Conservation (phyloP, 768 basidiomycete genomes). For the Chalciporus piperatus region DNA sequence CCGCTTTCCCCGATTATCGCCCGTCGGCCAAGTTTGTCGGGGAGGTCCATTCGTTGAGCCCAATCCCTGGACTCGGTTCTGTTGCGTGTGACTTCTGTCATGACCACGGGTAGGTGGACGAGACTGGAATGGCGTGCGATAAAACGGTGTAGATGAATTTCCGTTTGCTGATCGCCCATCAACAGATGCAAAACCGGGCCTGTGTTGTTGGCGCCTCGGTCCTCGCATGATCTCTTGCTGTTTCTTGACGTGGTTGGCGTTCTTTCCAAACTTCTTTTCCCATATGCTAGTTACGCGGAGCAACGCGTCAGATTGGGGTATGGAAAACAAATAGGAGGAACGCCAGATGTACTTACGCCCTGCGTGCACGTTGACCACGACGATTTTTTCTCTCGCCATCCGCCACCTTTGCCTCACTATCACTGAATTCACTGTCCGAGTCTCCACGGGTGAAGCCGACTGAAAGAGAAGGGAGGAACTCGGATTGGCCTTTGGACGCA, state of each 20-base stretch:
- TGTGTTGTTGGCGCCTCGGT: constrained; percentile 12
- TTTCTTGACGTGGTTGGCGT: constrained; percentile 89
- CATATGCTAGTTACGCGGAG: constrained; percentile 65
- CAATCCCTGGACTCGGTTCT: background rate
- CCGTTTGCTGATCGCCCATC: constrained; percentile 20
- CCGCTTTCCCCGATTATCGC: constrained; percentile 4
- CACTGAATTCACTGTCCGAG: constrained; percentile 75
- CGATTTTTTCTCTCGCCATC: constrained; percentile 76
- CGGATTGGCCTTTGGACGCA: constrained; percentile 36
- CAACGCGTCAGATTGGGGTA: background rate
- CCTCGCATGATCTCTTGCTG: constrained; percentile 28
- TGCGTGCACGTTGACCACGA: constrained; percentile 89
- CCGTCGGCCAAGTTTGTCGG: background rate
- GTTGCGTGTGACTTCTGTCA: background rate
- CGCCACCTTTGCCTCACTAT: constrained; percentile 52
- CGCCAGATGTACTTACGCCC: constrained; percentile 65
- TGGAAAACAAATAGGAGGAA: too few relatives aligned
- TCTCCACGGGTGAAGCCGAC: constrained; percentile 82
- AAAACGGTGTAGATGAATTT: background rate
- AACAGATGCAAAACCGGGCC: constrained; percentile 7
- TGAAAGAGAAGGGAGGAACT: constrained; percentile 86
- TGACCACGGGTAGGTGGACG: background rate
- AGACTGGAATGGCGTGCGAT: background rate
- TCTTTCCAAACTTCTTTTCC: constrained; percentile 93
- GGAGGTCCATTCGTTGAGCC: background rate